Percentiles rank a stretch among this genome's conserved stretches.
phyloP scores from a whole-genome alignment of 2,329 filamentous ascomycete species.

The Fusarium siculi region DNA sequence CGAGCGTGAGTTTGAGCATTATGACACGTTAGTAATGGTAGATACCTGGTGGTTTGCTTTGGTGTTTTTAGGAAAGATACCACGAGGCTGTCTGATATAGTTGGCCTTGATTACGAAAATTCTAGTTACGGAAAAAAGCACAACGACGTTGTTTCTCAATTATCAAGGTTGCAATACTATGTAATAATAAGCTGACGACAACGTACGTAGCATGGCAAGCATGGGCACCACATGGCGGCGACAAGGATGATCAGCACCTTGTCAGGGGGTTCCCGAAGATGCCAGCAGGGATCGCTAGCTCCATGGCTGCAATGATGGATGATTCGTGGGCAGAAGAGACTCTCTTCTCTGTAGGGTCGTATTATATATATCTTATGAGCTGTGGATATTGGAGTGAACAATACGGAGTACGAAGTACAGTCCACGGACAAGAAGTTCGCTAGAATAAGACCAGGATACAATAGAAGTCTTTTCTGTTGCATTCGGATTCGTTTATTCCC shows the following conservation, averaged over 20 bases:
- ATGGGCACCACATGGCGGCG: slow-evolving; percentile 35
- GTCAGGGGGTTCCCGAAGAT: slow-evolving; percentile 7
- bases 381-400: background rate
- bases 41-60: slow-evolving; percentile 34
- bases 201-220: slow-evolving; percentile 26
- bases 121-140: slow-evolving; percentile 7
- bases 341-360: background rate
- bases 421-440: background rate
- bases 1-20: slow-evolving; percentile 17
- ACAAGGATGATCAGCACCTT: slow-evolving; percentile 28
- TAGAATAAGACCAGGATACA: background rate
- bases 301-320: background rate
- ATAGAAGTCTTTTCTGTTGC: slow-evolving; percentile 4
- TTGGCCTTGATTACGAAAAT: slow-evolving; percentile 1
- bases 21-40: slow-evolving; percentile 17
- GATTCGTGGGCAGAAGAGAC: background rate
- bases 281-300: slow-evolving; percentile 2
- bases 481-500: slow-evolving; percentile 19
- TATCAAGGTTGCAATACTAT: background rate
- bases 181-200: slow-evolving; percentile 14
- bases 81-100: slow-evolving; percentile 17
- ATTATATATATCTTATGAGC: background rate
- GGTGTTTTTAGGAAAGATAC: slow-evolving; percentile 35
- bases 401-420: background rate
- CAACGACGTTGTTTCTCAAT: background rate